These are phyloP conservation scores for Ophiostoma piceae DNA, from an alignment of 2,329 filamentous ascomycete genomes.

Conservation along the genomic window DNA sequence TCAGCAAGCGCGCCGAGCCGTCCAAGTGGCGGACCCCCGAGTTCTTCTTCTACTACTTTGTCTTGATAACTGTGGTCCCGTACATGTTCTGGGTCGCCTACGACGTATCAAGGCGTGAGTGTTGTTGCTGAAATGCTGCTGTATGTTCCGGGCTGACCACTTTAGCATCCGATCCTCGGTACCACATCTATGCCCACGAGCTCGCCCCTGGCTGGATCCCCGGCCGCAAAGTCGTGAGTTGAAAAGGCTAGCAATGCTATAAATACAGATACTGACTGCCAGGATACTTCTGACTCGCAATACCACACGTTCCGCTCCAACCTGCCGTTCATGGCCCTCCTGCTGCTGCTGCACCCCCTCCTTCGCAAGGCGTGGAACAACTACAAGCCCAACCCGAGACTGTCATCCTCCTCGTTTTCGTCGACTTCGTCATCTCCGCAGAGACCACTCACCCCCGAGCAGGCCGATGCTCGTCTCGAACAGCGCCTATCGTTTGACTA, in stretches of 20 bases:
- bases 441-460: constrained; percentile 35
- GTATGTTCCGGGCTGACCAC: not conserved
- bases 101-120: constrained; percentile 72
- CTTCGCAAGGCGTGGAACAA: constrained; percentile 67
- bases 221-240: constrained; percentile 74
- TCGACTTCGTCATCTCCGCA: constrained; percentile 26
- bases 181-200: constrained; percentile 63
- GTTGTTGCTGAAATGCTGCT: constrained; percentile 24
- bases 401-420: constrained; percentile 23
- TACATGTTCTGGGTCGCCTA: constrained; percentile 90
- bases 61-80: constrained; percentile 63
- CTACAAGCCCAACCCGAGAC: constrained; percentile 38
- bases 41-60: constrained; percentile 73
- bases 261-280: constrained; percentile 11
- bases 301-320: constrained; percentile 82
- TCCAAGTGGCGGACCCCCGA: constrained; percentile 83
- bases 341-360: constrained; percentile 74
- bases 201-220: constrained; percentile 85
- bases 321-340: constrained; percentile 69
- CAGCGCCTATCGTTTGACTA: constrained; percentile 79
- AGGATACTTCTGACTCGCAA: constrained; percentile 87
- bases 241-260: not conserved
- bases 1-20: constrained; percentile 42
- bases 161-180: constrained; percentile 74
- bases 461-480: constrained; percentile 54